Evolutionary conservation across 2,329 filamentous ascomycete genomes (phyloP).

Genomic region (Leptographium flavum): DNA sequence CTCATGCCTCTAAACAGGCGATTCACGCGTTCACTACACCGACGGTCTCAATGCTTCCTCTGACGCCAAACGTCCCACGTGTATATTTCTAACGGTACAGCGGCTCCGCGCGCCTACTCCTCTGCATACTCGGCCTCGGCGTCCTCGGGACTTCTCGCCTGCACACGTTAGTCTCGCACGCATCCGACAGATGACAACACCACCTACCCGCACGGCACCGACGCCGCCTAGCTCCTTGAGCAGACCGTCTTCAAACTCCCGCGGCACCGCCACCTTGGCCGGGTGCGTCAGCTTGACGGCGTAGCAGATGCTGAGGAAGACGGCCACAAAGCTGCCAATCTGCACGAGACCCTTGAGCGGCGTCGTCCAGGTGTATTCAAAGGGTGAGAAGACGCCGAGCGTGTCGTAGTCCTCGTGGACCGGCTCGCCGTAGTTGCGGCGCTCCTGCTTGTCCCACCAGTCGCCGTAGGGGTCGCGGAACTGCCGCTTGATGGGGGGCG

Average conservation of each 20-base stretch:
- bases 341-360: slow-evolving; percentile 56
- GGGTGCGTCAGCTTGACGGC: slow-evolving; percentile 57
- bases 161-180: background rate
- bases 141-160: slow-evolving; percentile 1
- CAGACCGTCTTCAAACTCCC: slow-evolving; percentile 58
- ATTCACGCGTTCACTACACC: too few relatives aligned
- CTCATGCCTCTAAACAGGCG: too few relatives aligned
- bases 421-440: slow-evolving; percentile 91
- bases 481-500: slow-evolving; percentile 67
- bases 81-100: background rate
- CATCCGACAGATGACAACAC: background rate
- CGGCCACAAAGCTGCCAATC: slow-evolving; percentile 51
- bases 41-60: too few relatives aligned
- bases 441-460: slow-evolving; percentile 97
- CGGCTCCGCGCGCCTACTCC: background rate
- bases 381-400: slow-evolving; percentile 75
- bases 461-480: slow-evolving; percentile 84
- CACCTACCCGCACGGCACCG: slow-evolving; percentile 44
- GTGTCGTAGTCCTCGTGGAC: slow-evolving; percentile 94
- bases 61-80: too few relatives aligned
- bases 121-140: slow-evolving; percentile 1
- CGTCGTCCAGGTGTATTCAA: slow-evolving; percentile 74
- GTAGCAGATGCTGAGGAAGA: slow-evolving; percentile 50
- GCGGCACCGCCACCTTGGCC: slow-evolving; percentile 54
- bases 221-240: slow-evolving; percentile 62